Conservation (phyloP, 2,329 filamentous ascomycete species). For the Sporothrix euskadiensis region DNA sequence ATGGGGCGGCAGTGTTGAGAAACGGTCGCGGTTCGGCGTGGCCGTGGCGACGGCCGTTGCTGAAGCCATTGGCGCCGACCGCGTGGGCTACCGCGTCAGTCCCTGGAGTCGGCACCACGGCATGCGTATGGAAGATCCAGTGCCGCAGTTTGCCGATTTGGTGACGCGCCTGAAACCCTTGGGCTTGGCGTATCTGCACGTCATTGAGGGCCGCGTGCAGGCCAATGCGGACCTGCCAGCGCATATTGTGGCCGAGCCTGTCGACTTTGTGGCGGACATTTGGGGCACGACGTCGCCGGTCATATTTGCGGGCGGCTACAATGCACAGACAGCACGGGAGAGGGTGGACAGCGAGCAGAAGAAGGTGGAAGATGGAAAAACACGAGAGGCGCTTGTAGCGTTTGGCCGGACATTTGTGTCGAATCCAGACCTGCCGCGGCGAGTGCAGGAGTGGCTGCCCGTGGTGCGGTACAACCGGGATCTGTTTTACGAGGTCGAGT, state of each 20-base stretch:
- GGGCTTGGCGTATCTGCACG: conserved; percentile 57
- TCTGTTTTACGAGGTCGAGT: conserved; percentile 19
- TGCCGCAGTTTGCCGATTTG: conserved; percentile 59
- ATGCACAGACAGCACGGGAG: conserved; percentile 10
- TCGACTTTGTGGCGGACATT: conserved; percentile 14
- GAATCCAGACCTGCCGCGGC: conserved; percentile 22
- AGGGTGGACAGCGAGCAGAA: neutral
- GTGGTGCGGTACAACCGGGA: conserved; percentile 20
- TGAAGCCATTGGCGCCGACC: conserved; percentile 53
- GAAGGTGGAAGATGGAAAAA: neutral
- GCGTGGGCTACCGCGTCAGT: conserved; percentile 53
- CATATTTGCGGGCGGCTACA: conserved; percentile 20
- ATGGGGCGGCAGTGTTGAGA: conserved; percentile 58
- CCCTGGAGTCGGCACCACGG: conserved; percentile 59
- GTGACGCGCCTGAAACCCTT: conserved; percentile 42
- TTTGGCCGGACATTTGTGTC: conserved; percentile 24
- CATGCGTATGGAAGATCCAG: conserved; percentile 59
- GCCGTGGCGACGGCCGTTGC: conserved; percentile 54
- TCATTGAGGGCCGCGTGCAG: conserved; percentile 47
- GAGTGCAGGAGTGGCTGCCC: conserved; percentile 17
- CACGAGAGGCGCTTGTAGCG: conserved; percentile 12
- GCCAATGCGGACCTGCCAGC: conserved; percentile 17
- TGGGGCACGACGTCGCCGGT: conserved; percentile 20
- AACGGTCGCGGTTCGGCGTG: conserved; percentile 53
- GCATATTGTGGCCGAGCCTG: neutral